These are phyloP conservation scores for Lactarius tabidus DNA, from an alignment of 768 basidiomycete genomes.

Conservation along the genomic window DNA sequence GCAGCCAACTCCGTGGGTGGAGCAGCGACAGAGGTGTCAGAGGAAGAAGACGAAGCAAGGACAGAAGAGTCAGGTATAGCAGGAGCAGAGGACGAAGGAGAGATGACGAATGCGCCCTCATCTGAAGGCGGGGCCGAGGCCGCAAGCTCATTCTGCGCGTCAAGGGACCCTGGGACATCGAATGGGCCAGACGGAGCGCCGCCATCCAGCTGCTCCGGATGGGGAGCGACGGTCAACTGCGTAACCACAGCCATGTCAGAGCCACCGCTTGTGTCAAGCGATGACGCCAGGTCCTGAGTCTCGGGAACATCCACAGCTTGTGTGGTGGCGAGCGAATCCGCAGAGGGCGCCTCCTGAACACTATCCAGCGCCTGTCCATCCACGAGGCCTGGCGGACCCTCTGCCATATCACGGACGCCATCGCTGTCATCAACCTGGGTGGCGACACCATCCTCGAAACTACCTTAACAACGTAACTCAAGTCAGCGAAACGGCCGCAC, in stretches of 20 bases:
- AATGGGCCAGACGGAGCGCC: slow-evolving; percentile 13
- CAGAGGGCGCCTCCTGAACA: slow-evolving; percentile 22
- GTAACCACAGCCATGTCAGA: slow-evolving; percentile 11
- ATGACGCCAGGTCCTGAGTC: slow-evolving; percentile 9
- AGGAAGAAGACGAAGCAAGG: slow-evolving; percentile 23
- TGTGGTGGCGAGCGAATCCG: slow-evolving; percentile 17
- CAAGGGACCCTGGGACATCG: slow-evolving; percentile 9
- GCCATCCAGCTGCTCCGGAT: slow-evolving; percentile 20
- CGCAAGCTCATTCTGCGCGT: slow-evolving; percentile 15
- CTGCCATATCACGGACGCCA: slow-evolving; percentile 24
- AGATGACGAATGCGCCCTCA: slow-evolving; percentile 19
- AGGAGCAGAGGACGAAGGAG: slow-evolving; percentile 25
- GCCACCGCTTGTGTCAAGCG: slow-evolving; percentile 14
- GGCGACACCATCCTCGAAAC: slow-evolving; percentile 39
- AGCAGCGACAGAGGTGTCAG: slow-evolving; percentile 24
- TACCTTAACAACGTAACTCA: slow-evolving; percentile 47
- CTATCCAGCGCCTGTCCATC: slow-evolving; percentile 26
- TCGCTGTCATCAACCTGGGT: slow-evolving; percentile 26
- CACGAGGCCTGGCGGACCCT: slow-evolving; percentile 20
- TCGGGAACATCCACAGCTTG: slow-evolving; percentile 18
- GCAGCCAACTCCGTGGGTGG: slow-evolving; percentile 23
- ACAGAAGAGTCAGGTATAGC: slow-evolving; percentile 22
- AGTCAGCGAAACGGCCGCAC: slow-evolving; percentile 58
- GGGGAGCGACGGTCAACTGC: slow-evolving; percentile 10
- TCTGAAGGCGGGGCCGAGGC: slow-evolving; percentile 18